Evolutionary conservation across 2,329 filamentous ascomycete genomes (phyloP), one percentile per base, ranked within the genome.

Genomic region (Alternaria atra): DNA sequence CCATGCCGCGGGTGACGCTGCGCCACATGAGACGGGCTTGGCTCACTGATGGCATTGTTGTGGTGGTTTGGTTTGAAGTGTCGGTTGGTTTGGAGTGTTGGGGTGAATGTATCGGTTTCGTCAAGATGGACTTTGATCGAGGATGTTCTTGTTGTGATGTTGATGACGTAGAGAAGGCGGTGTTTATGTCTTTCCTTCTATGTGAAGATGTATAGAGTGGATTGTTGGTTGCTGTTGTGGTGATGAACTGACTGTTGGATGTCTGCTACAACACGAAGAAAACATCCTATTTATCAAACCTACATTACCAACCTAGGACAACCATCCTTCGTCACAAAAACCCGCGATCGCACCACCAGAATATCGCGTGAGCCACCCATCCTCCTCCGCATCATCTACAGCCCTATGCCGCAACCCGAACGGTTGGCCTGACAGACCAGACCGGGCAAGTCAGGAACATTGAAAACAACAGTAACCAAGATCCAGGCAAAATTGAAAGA

Each of bases 11-110:
- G 25, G 76, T 60, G 20, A 74, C 69, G 53, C 64, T 67, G 65
- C 74, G 72, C 65, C 77, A 67, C 65, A 78, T 73, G 56, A 64
- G 47, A 61, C 73, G 71, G 53, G 66, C 65, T 60, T 70, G 71
- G 29, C 73, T 76, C 63, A 73, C 51, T 17, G 72, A 74, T 42
- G 74, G 73, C 74, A 77, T 77, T 53, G 58, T 60, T 43, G 44
- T 62, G 37, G n/a, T 35, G 12, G 23, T 30, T 34, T 55, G 39
- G 23, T n/a, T 40, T 47, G 55, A 23, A 27, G 39, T 23, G 12
- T 13, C 7, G 39, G 12, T 42, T 42, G 39, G 12, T 15, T 42
- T 25, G 39, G 23, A n/a, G 9, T 43, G 3, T 30, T 23, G 29
- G 27, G 12, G 39, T 40, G 53, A 39, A 27, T 30, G 47, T 44